Conservation (phyloP, 2,329 filamentous ascomycete genomes). For the Tolypocladium cylindrosporum region DNA sequence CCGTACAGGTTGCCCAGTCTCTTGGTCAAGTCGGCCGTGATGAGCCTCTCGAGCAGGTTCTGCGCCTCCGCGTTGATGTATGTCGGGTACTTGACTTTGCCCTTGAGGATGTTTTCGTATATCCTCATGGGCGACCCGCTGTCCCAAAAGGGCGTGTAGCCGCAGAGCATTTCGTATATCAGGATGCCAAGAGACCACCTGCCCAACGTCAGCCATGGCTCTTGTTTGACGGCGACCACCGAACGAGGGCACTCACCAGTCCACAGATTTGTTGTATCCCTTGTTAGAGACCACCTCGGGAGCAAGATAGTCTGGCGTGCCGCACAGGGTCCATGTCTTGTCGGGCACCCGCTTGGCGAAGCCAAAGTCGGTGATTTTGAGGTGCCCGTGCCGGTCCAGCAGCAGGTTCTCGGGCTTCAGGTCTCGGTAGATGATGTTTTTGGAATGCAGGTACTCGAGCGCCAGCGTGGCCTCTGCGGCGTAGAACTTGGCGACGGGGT, state of each 20-base stretch:
- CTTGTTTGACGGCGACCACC: neutral
- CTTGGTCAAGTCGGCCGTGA: constrained; percentile 92
- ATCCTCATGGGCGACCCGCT: constrained; percentile 97
- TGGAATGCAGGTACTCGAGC: constrained; percentile 86
- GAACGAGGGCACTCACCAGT: constrained; percentile 59
- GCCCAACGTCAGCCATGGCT: neutral
- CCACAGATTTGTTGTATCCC: constrained; percentile 98
- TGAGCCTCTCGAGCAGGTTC: constrained; percentile 82
- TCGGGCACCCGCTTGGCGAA: constrained; percentile 97
- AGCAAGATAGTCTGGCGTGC: constrained; percentile 93
- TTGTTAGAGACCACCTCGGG: constrained; percentile 98
- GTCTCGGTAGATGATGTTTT: constrained; percentile 96
- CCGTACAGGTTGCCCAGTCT: constrained; percentile 88
- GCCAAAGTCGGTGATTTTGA: constrained; percentile 97
- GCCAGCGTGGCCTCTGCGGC: constrained; percentile 94
- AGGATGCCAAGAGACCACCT: constrained; percentile 98
- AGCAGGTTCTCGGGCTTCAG: constrained; percentile 92
- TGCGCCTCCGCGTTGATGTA: constrained; percentile 94
- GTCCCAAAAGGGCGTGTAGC: constrained; percentile 99
- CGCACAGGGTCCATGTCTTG: constrained; percentile 98
- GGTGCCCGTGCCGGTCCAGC: constrained; percentile 82
- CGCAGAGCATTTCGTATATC: constrained; percentile 99
- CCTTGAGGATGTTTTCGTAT: constrained; percentile 97
- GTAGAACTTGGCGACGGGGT: constrained; percentile 98
- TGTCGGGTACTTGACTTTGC: constrained; percentile 89